Base-by-base conservation (phyloP, 495 filamentous ascomycete species). In the Aspergillus indologenus region DNA sequence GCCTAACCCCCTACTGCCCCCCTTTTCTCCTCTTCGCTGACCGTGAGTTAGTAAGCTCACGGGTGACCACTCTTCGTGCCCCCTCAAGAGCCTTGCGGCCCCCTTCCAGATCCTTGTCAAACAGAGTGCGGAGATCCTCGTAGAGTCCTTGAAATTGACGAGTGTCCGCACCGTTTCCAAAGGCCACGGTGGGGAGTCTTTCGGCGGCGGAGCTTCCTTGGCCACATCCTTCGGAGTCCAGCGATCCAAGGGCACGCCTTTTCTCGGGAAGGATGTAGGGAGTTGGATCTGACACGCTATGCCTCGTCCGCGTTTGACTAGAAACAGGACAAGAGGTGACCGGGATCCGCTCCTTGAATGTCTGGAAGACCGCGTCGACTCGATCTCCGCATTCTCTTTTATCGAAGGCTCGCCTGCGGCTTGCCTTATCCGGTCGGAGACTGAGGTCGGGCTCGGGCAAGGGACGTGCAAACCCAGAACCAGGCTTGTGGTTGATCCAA, bases 261-360 rank as follows among this genome's bases (percentile, higher is more conserved):
- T 54, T 54, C 29, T 20, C n/a, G n/a, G n/a, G 51, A 22, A 11
- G 26, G 20, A 40, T 15, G 19, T 43, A 54, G 5, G 26, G 29
- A 14, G 43, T 40, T 31, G 19, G 24, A 54, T 54, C 51, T 29
- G 51, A 43, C 51, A 54, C 51, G 19, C 51, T 54, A 43, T 31
- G 34, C 31, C 15, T 31, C 31, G 51, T 54, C 26, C 51, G 51
- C 51, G 22, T 52, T 4, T 18, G 18, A 21, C 45, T 18, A 18
- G 18, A 3, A 47, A 29, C 29, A 40, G 51, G 26, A 54, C 26
- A 12, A 40, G 29, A 42, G 51, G 51, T 54, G 51, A 42, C n/a
- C 51, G n/a, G 51, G 51, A 54, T 42, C 45, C 45, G 1, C 19
- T 47, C 18, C n/a, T 47, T 47, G 15, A 20, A 20, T 18, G 45